These are phyloP conservation scores for Macrophomina phaseolina DNA, from an alignment of 2,329 filamentous ascomycete genomes.

Conservation along the genomic window DNA sequence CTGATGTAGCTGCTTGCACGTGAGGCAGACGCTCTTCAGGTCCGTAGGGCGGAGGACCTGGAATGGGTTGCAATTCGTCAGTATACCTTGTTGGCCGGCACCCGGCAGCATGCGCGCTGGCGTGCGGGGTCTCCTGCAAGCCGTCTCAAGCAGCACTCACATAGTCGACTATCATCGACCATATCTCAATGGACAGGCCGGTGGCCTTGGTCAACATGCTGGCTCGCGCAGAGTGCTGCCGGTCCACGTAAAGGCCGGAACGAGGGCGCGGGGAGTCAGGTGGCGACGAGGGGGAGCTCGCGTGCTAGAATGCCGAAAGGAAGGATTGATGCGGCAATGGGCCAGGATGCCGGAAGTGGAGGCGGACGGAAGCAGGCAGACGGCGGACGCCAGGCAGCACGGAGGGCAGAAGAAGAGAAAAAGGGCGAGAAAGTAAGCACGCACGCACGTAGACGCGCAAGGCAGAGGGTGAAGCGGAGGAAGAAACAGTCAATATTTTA, in stretches of 20 bases:
- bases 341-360: not conserved
- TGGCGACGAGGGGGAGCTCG: not conserved
- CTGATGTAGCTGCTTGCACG: slow-evolving; percentile 53
- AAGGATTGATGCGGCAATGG: not conserved
- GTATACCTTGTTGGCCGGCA: not conserved
- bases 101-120: slow-evolving; percentile 27
- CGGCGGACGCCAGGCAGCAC: not conserved
- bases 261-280: not conserved
- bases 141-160: slow-evolving; percentile 16
- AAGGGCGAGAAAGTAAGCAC: not conserved
- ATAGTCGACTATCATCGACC: slow-evolving; percentile 27
- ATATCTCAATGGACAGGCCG: slow-evolving; percentile 44
- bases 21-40: slow-evolving; percentile 54
- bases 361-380: slow-evolving; percentile 1
- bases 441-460: not conserved
- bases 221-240: not conserved
- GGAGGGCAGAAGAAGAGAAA: not conserved
- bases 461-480: not conserved
- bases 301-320: not conserved
- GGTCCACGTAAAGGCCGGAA: not conserved
- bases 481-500: slow-evolving; percentile 20
- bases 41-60: slow-evolving; percentile 54
- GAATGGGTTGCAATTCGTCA: slow-evolving; percentile 20
- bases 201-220: slow-evolving; percentile 42
- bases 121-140: slow-evolving; percentile 28